phyloP scores from a whole-genome alignment of 345 rosid species.

The Salix koriyanagi region DNA sequence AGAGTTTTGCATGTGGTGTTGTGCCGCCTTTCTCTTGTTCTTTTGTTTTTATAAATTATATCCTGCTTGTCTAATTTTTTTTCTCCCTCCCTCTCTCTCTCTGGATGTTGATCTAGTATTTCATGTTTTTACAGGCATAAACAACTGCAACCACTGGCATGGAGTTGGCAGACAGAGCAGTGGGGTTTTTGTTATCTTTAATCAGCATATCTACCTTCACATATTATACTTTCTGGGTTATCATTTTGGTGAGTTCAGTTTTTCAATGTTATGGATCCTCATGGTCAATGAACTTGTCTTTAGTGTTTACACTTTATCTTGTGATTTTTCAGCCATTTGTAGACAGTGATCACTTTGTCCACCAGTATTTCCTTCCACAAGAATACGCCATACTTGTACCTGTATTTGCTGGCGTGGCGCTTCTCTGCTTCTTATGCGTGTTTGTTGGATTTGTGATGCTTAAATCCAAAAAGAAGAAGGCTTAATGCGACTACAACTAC shows the following conservation, averaged over 20 bases:
- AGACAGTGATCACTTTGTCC: conserved; percentile 77
- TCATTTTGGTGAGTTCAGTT: conserved; percentile 60
- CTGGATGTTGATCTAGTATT: neutral
- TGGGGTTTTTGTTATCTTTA: conserved; percentile 63
- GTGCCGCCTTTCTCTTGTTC: neutral
- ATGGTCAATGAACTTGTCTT: neutral
- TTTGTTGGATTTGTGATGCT: conserved; percentile 77
- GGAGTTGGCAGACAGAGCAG: conserved; percentile 86
- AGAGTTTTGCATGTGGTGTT: neutral
- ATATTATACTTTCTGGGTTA: conserved; percentile 93
- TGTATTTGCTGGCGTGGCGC: conserved; percentile 61
- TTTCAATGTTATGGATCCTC: neutral
- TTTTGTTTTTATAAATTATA: neutral
- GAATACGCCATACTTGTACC: conserved; percentile 83
- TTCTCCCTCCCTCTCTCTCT: no score
- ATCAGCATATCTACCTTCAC: conserved; percentile 81
- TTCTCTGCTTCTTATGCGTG: conserved; percentile 56
- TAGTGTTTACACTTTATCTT: neutral
- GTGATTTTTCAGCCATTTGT: conserved; percentile 75
- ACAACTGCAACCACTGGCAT: conserved; percentile 22
- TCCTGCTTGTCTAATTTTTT: neutral
- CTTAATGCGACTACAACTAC: conserved; percentile 15
- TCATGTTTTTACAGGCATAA: neutral
- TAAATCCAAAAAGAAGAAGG: conserved; percentile 82
- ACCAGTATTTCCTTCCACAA: conserved; percentile 77